phyloP scores from a whole-genome alignment of 495 filamentous ascomycete species.

The Schizothecium vesticola region DNA sequence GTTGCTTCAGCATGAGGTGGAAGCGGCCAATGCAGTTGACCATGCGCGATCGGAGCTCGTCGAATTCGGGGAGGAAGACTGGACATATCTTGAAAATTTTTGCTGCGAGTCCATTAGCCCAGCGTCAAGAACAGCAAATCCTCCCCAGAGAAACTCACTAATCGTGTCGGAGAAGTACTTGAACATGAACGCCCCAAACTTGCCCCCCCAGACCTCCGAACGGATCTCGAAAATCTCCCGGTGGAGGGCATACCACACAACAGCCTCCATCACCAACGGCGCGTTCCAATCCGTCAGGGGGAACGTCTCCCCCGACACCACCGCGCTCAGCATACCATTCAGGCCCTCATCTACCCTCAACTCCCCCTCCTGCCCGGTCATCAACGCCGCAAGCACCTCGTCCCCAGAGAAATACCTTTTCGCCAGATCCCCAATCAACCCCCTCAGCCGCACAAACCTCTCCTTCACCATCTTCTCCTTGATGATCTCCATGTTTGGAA shows the following conservation, averaged over 20 bases:
- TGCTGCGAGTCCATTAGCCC: neutral
- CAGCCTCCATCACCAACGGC: neutral
- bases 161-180: neutral
- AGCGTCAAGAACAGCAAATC: neutral
- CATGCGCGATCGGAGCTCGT: neutral
- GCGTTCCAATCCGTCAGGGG: neutral
- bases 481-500: neutral
- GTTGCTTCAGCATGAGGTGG: neutral
- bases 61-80: neutral
- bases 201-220: neutral
- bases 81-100: neutral
- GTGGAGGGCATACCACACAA: neutral
- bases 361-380: no score
- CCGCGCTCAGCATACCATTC: neutral
- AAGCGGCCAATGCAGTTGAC: neutral
- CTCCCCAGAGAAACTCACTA: neutral
- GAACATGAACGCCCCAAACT: neutral
- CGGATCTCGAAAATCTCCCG: neutral
- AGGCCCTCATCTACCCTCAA: neutral
- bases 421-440: neutral
- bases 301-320: neutral
- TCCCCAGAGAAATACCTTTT: neutral
- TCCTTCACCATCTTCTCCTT: neutral
- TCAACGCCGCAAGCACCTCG: neutral
- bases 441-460: neutral